phyloP scores from a whole-genome alignment of 352 stramenopile genomes.

The Lagenidium sp. region DNA sequence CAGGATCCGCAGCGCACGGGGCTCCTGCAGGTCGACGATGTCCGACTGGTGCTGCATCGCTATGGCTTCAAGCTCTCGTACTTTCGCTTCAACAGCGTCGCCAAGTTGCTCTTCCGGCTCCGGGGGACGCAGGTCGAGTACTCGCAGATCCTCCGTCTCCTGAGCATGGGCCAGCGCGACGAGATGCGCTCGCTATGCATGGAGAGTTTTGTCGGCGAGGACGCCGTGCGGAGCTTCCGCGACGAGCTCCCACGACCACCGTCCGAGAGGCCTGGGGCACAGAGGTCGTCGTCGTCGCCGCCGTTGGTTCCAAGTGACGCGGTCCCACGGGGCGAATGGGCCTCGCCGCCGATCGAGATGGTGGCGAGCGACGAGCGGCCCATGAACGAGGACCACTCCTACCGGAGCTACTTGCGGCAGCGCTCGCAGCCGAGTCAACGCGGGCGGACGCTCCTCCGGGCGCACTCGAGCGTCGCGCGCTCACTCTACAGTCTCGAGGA shows the following conservation, averaged over 20 bases:
- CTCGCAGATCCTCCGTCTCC: conserved; percentile 9
- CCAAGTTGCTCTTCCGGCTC: conserved; percentile 14
- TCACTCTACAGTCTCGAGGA: conserved; percentile 12
- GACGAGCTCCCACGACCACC: too few species aligned
- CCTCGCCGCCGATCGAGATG: too few species aligned
- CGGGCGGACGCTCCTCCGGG: too few species aligned
- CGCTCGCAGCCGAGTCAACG: too few species aligned
- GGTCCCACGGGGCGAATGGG: too few species aligned
- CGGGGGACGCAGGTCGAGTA: conserved; percentile 13
- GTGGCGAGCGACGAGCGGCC: too few species aligned
- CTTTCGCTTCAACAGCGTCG: conserved; percentile 21
- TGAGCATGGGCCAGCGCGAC: conserved; percentile 11
- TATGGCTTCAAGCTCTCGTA: conserved; percentile 19
- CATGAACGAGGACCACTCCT: too few species aligned
- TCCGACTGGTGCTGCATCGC: conserved; percentile 9
- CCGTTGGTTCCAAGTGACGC: not conserved
- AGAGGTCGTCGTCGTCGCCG: not conserved
- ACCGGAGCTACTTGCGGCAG: too few species aligned
- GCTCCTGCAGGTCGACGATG: conserved; percentile 9
- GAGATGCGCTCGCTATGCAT: conserved; percentile 3
- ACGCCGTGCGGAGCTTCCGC: too few species aligned
- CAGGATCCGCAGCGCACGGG: too few species aligned
- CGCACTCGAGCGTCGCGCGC: conserved; percentile 7
- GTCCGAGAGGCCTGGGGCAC: not conserved
- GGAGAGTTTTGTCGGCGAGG: not conserved